phyloP scores from a whole-genome alignment of 139 green algal species.

The Gonium pectorale region DNA sequence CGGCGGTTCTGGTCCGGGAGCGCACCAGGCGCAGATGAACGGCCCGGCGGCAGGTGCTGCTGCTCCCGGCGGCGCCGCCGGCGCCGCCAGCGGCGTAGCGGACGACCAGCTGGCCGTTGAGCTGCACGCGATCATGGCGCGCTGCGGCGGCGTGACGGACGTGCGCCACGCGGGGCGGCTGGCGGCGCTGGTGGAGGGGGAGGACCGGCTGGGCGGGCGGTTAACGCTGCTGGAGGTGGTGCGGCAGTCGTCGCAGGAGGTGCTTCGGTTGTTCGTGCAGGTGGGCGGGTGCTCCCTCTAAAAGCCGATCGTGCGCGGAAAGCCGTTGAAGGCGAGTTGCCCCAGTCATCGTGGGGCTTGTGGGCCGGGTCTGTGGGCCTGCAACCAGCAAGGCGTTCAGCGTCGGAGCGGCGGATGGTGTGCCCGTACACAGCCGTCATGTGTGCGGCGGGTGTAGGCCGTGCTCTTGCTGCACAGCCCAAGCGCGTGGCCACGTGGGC shows the following conservation, averaged over 20 bases:
- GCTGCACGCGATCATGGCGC: constrained; percentile 8
- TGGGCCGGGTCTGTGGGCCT: too few relatives aligned
- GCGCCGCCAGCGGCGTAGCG: not conserved
- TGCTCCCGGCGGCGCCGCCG: not conserved
- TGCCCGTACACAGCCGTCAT: too few relatives aligned
- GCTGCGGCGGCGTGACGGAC: constrained; percentile 33
- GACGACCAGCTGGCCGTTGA: not conserved
- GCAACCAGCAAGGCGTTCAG: too few relatives aligned
- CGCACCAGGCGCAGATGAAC: not conserved
- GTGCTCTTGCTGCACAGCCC: too few relatives aligned
- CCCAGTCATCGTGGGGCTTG: too few relatives aligned
- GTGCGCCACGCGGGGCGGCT: not conserved
- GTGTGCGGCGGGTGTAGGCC: too few relatives aligned
- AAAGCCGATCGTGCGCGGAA: too few relatives aligned
- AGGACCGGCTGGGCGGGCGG: constrained; percentile 35
- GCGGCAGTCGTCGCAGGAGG: constrained; percentile 21
- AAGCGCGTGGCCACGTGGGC: too few relatives aligned
- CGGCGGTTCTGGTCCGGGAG: not conserved
- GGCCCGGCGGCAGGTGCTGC: not conserved
- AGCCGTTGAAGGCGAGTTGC: too few relatives aligned
- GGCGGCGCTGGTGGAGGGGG: constrained; percentile 21
- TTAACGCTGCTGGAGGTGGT: constrained; percentile 43
- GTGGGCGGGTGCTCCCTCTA: not conserved
- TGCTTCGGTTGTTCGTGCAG: constrained; percentile 31
- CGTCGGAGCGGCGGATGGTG: too few relatives aligned